Conservation (phyloP, 352 stramenopile species). For the Globisporangium echinulatum region DNA sequence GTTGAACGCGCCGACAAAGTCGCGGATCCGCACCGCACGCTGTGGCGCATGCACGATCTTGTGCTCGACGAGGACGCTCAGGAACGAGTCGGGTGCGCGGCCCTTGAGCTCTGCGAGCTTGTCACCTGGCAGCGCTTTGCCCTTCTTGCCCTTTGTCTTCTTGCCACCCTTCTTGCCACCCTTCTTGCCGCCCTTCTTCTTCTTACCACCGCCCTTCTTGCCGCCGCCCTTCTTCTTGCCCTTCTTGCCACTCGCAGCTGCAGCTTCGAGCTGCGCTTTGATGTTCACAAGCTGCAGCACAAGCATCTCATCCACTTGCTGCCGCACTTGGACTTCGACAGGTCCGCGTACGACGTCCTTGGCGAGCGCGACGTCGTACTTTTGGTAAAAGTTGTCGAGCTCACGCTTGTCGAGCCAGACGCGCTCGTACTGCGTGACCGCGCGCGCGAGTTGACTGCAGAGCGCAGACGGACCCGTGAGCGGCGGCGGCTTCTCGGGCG, state of each 20-base stretch:
- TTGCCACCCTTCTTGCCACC: conserved; percentile 66
- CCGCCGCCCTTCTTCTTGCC: conserved; percentile 24
- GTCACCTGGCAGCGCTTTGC: conserved; percentile 81
- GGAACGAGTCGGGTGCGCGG: conserved; percentile 86
- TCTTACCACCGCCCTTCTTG: conserved; percentile 22
- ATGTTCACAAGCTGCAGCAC: conserved; percentile 93
- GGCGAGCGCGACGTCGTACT: conserved; percentile 89
- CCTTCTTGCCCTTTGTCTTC: conserved; percentile 59
- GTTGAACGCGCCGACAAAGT: conserved; percentile 91
- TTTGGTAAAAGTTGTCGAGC: conserved; percentile 89
- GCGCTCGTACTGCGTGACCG: conserved; percentile 67
- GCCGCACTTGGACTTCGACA: conserved; percentile 81
- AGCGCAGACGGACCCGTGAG: conserved; percentile 86
- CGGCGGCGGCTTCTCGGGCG: conserved; percentile 73
- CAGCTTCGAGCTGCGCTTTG: conserved; percentile 82
- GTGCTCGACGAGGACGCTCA: conserved; percentile 85
- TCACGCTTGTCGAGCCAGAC: conserved; percentile 88
- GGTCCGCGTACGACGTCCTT: conserved; percentile 87
- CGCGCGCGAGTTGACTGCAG: conserved; percentile 60
- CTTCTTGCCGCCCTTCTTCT: conserved; percentile 52
- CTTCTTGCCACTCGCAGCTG: conserved; percentile 59
- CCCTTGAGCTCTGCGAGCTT: conserved; percentile 90
- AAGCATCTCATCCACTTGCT: conserved; percentile 93
- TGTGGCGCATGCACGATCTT: conserved; percentile 74
- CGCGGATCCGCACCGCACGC: conserved; percentile 35